Evolutionary conservation across 1,284 basidiomycete species (phyloP).

Genomic region (Apiotrichum sp.): DNA sequence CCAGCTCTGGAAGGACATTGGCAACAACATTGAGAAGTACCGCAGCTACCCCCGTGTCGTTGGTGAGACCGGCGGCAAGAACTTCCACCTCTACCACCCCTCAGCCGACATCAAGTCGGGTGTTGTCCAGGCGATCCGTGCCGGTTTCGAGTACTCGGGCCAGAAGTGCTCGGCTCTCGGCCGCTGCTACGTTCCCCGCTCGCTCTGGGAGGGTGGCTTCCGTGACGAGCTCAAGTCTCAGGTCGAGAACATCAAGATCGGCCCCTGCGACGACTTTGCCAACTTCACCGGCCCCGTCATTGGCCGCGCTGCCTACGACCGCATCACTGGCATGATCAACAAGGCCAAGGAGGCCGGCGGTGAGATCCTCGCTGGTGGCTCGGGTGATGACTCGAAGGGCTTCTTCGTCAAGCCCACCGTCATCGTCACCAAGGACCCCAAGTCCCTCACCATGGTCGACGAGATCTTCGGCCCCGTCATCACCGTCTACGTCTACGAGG

Average conservation of each 20-base stretch:
- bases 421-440: constrained; percentile 87
- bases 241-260: constrained; percentile 77
- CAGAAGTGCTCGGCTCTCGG: constrained; percentile 98
- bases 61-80: constrained; percentile 79
- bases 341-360: constrained; percentile 85
- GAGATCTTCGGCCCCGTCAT: constrained; percentile 97
- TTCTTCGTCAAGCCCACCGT: constrained; percentile 94
- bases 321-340: constrained; percentile 75
- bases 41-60: constrained; percentile 87
- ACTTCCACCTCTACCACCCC: constrained; percentile 90
- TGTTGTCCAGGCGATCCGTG: constrained; percentile 80
- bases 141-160: constrained; percentile 91
- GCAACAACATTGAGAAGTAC: constrained; percentile 78
- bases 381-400: constrained; percentile 78
- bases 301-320: constrained; percentile 75
- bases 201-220: constrained; percentile 82
- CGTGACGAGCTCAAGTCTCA: constrained; percentile 71
- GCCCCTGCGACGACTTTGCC: constrained; percentile 66
- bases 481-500: constrained; percentile 84
- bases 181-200: constrained; percentile 79
- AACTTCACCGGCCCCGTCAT: constrained; percentile 99
- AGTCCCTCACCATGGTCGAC: constrained; percentile 83
- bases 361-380: constrained; percentile 80
- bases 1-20: constrained; percentile 94
- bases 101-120: constrained; percentile 83